Evolutionary conservation across 768 basidiomycete species (phyloP), one percentile per base, ranked within the genome.

Genomic region (Nevesoporus exiguus): DNA sequence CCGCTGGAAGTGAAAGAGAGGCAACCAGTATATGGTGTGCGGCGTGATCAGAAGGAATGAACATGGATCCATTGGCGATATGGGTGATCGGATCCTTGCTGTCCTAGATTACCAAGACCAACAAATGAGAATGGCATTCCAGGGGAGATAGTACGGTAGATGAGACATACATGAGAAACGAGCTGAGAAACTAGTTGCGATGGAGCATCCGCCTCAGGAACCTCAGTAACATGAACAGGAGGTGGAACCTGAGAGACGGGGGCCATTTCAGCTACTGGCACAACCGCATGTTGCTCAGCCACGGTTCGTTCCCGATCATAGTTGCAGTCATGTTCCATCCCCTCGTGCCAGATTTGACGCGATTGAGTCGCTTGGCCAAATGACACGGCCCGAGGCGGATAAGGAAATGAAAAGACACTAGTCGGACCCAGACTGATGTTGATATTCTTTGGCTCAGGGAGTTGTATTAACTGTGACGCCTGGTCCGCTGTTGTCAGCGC

Each of bases 401-500:
- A 1, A 24, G 13, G 3, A 13, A 10, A 13, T 27, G 8, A 36
- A 31, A 41, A 17, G 21, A 2, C 0, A 22, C 3, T 48, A 7
- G 19, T 47, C 19, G 14, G 22, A 39, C 21, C 24, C n/a, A 56
- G 64, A 25, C 57, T 47, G 13, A 65, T 49, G 15, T 60, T 45
- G 5, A 56, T 52, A 36, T 37, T 57, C 45, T 65, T 61, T 15
- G 64, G 61, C 50, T 66, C 61, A 3, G 64, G 55, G 1, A 72
- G 59, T 41, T 61, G 56, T 9, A 58, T 55, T 7, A 61, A 55
- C 25, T 58, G 61, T 19, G 47, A 55, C n/a, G 41, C 47, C 11
- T 58, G 63, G 9, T 60, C 48, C 0, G 60, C 65, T 2, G 71
- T 70, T 3, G 62, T 68, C 14, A 72, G 55, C 19, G 40, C 42